These are phyloP conservation scores for Zygotorulaspora chibaensis DNA, from an alignment of 805 yeast species.

Conservation along the genomic window DNA sequence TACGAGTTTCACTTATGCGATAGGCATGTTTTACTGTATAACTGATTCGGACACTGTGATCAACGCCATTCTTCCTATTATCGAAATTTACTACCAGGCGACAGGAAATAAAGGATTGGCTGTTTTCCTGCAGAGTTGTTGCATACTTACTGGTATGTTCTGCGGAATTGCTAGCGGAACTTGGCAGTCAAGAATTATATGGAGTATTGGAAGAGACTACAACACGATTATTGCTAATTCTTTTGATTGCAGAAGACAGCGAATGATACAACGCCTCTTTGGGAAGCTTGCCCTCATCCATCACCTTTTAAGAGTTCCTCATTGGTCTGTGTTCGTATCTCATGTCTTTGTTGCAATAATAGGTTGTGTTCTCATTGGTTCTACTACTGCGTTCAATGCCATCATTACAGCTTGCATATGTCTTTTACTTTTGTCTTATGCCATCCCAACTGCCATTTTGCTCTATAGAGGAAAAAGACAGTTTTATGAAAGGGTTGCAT, in stretches of 20 bases:
- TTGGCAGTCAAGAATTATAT: conserved; percentile 63
- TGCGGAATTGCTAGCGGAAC: conserved; percentile 60
- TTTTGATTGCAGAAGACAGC: conserved; percentile 1
- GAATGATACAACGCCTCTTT: not conserved
- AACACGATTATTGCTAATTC: conserved; percentile 52
- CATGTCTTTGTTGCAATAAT: conserved; percentile 48
- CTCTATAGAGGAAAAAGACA: conserved; percentile 44
- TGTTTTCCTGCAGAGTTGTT: conserved; percentile 44
- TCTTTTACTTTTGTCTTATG: conserved; percentile 53
- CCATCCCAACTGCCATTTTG: conserved; percentile 50
- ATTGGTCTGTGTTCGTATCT: conserved; percentile 55
- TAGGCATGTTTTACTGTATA: conserved; percentile 55
- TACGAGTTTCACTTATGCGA: conserved; percentile 48
- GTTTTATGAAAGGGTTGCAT: conserved; percentile 6
- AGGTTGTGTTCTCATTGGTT: conserved; percentile 61
- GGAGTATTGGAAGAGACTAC: conserved; percentile 66
- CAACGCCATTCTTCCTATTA: conserved; percentile 50
- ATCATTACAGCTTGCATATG: conserved; percentile 58
- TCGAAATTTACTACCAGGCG: conserved; percentile 61
- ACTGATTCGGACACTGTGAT: conserved; percentile 47
- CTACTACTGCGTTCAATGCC: conserved; percentile 63
- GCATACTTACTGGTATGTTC: conserved; percentile 52
- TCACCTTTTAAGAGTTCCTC: conserved; percentile 48
- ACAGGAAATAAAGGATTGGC: conserved; percentile 52
- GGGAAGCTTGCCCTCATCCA: conserved; percentile 35